Conservation (phyloP, 306 rosid species). For the Vigna nakashimae region DNA sequence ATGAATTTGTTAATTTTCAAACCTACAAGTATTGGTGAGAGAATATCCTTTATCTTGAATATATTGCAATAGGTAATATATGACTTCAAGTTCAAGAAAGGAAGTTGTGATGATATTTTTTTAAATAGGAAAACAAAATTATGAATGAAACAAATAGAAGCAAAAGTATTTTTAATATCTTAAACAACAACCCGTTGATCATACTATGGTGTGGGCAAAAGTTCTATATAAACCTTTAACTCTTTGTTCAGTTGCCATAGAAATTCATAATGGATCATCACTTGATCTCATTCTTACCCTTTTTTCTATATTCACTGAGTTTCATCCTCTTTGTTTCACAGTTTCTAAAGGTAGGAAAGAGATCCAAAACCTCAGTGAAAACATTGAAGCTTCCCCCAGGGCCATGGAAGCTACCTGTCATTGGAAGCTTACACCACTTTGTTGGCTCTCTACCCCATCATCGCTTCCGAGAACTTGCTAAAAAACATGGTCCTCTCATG, state of each 20-base stretch:
- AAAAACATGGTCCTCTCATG: slow-evolving; percentile 46
- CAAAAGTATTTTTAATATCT: no score
- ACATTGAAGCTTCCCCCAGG: slow-evolving; percentile 21
- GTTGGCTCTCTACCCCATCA: slow-evolving; percentile 5
- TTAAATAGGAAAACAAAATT: no score
- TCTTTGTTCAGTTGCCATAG: background rate
- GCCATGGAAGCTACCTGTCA: slow-evolving; percentile 41
- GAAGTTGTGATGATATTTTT: no score
- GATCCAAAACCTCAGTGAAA: background rate
- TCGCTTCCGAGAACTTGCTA: slow-evolving; percentile 3
- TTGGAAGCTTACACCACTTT: slow-evolving; percentile 41
- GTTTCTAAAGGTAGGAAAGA: background rate
- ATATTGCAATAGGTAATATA: no score
- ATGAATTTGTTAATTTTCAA: no score
- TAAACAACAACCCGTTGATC: no score
- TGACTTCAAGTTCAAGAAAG: no score
- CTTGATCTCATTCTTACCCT: slow-evolving; percentile 4
- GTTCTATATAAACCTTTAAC: background rate
- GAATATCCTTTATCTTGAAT: no score
- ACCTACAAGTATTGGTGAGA: no score
- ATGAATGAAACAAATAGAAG: no score
- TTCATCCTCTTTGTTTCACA: slow-evolving; percentile 8
- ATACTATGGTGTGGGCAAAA: background rate
- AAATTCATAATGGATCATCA: slow-evolving; percentile 11
- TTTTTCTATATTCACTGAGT: background rate